A percentile compares a stretch with the other conserved stretches of the same genome.
Evolutionary conservation across 176 grass and related monocot genomes (phyloP).

Genomic region (Tillandsia fasciculata): DNA sequence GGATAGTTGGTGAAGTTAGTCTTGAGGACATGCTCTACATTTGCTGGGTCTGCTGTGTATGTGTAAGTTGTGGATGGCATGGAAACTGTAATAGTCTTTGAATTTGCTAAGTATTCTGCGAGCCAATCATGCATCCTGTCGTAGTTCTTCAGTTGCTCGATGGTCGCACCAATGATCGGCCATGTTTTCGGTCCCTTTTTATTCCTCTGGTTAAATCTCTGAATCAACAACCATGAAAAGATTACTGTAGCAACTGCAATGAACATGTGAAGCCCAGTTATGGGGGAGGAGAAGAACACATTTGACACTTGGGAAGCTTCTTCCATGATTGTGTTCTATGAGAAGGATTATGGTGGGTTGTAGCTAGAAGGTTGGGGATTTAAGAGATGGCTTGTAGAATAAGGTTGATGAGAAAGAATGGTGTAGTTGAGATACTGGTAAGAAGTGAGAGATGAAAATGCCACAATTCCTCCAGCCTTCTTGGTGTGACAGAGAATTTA

Average conservation of each 20-base stretch:
- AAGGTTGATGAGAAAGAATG: background rate
- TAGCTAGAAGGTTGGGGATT: conserved; percentile 17
- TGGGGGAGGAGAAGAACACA: conserved; percentile 19
- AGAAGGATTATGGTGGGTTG: conserved; percentile 8
- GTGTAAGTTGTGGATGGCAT: conserved; percentile 91
- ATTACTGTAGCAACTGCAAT: conserved; percentile 32
- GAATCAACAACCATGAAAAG: conserved; percentile 57
- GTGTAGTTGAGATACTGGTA: background rate
- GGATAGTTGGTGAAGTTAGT: conserved; percentile 95
- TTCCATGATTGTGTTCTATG: conserved; percentile 35
- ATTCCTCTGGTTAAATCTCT: conserved; percentile 59
- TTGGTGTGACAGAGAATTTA: background rate
- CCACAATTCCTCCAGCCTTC: background rate
- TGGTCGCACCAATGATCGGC: conserved; percentile 60
- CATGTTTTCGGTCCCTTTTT: conserved; percentile 64
- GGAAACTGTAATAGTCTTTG: conserved; percentile 57
- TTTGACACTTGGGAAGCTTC: conserved; percentile 27
- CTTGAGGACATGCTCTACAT: conserved; percentile 84
- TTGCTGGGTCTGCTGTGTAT: conserved; percentile 82
- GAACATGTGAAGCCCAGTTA: conserved; percentile 36
- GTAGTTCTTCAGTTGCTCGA: conserved; percentile 88
- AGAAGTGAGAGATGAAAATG: background rate
- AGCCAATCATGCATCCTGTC: conserved; percentile 94
- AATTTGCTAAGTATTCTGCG: conserved; percentile 40
- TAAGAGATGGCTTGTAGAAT: conserved; percentile 19